These are phyloP conservation scores for Leptographium galeiforme DNA, from an alignment of 2,329 filamentous ascomycete genomes.

Conservation along the genomic window DNA sequence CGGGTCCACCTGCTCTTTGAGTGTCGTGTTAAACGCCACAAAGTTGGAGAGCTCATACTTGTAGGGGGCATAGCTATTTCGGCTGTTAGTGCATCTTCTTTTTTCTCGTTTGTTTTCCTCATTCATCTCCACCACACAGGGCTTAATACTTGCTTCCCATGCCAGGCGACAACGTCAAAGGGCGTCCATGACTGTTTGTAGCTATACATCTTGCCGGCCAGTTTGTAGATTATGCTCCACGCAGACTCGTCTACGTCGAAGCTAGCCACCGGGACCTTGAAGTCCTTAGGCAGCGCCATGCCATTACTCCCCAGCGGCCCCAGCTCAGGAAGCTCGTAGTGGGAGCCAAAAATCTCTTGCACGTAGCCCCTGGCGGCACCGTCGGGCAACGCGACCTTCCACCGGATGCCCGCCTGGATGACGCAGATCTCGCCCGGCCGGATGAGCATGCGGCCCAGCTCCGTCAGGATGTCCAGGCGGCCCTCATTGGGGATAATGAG, in stretches of 20 bases:
- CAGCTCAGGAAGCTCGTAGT: constrained; percentile 53
- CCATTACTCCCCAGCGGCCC: constrained; percentile 54
- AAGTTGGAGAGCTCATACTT: constrained; percentile 73
- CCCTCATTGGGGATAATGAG: constrained; percentile 40
- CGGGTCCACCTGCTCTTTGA: constrained; percentile 66
- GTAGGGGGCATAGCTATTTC: constrained; percentile 50
- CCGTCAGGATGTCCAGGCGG: constrained; percentile 52
- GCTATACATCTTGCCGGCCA: constrained; percentile 45
- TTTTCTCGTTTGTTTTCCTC: too few relatives aligned
- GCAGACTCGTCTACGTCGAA: constrained; percentile 34
- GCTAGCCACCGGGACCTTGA: constrained; percentile 45
- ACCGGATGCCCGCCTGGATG: constrained; percentile 53
- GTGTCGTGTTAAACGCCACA: constrained; percentile 59
- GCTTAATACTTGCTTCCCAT: constrained; percentile 37
- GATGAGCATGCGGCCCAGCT: constrained; percentile 42
- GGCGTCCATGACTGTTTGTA: constrained; percentile 44
- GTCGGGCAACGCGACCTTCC: constrained; percentile 37
- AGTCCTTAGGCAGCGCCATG: constrained; percentile 52
- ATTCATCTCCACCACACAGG: too few relatives aligned
- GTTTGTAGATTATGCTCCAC: constrained; percentile 42
- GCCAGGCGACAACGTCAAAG: constrained; percentile 71
- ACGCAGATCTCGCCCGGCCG: constrained; percentile 54
- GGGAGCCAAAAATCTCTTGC: constrained; percentile 50
- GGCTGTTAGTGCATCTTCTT: too few relatives aligned
- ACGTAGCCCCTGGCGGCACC: constrained; percentile 39